These are phyloP conservation scores for Linum tenue DNA, from an alignment of 345 rosid species.

Conservation along the genomic window DNA sequence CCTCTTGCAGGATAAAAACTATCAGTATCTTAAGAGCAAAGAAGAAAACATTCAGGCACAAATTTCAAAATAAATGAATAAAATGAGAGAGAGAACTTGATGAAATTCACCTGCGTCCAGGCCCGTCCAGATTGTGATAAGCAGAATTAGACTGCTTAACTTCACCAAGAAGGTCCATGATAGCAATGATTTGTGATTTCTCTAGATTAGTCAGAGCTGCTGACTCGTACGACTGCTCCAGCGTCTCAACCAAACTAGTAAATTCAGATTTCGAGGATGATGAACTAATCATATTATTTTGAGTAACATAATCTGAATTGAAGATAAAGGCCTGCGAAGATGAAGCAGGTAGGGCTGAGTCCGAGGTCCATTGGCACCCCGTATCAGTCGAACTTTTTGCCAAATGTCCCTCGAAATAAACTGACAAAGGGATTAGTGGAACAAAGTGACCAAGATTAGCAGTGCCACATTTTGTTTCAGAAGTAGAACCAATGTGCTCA, in stretches of 20 bases:
- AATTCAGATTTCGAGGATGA: slow-evolving; percentile 43
- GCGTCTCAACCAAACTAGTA: slow-evolving; percentile 39
- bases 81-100: slow-evolving; percentile 7
- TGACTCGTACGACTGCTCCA: slow-evolving; percentile 42
- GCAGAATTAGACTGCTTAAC: slow-evolving; percentile 54
- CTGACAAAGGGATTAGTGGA: slow-evolving; percentile 57
- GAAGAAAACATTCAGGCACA: neutral
- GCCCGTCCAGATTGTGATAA: slow-evolving; percentile 75
- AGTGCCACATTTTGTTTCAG: slow-evolving; percentile 24
- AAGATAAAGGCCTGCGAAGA: slow-evolving; percentile 35
- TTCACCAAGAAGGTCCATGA: slow-evolving; percentile 64
- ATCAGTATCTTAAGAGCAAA: no score
- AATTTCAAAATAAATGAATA: neutral
- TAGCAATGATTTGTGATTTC: slow-evolving; percentile 59
- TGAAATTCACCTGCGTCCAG: slow-evolving; percentile 62
- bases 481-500: slow-evolving; percentile 40
- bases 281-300: slow-evolving; percentile 28
- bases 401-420: slow-evolving; percentile 58
- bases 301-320: slow-evolving; percentile 27
- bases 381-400: slow-evolving; percentile 35
- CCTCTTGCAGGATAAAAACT: no score
- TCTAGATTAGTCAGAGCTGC: slow-evolving; percentile 35
- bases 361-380: slow-evolving; percentile 57
- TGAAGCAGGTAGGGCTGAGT: slow-evolving; percentile 31
- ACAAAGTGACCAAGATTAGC: slow-evolving; percentile 25